These are phyloP conservation scores for Sarocladium kiliense DNA, from an alignment of 2,329 filamentous ascomycete genomes.

Conservation along the genomic window DNA sequence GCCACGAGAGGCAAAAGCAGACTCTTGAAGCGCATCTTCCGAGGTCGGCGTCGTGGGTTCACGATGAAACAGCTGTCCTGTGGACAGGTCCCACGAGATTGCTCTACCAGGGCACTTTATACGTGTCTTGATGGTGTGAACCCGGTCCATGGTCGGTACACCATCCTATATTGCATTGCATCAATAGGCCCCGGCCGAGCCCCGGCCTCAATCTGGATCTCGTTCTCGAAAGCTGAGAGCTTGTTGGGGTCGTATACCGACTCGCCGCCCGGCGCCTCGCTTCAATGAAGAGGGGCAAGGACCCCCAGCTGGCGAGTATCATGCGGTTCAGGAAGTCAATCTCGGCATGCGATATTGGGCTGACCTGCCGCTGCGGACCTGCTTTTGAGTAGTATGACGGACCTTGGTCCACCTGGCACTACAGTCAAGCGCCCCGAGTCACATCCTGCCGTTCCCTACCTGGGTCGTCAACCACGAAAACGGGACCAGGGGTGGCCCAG, in stretches of 20 bases:
- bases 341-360: conserved; percentile 2
- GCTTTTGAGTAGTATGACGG: neutral
- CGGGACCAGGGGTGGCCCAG: too few species aligned
- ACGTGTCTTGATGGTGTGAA: neutral
- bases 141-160: neutral
- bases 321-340: conserved; percentile 1
- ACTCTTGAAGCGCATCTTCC: neutral
- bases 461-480: too few species aligned
- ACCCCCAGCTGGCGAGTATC: neutral
- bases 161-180: neutral
- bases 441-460: too few species aligned
- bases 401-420: neutral
- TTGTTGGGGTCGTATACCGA: neutral
- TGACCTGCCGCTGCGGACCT: neutral
- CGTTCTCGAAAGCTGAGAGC: neutral
- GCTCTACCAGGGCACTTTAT: neutral
- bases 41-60: neutral
- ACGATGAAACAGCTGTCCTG: neutral
- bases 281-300: neutral
- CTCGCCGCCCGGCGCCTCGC: neutral
- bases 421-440: too few species aligned
- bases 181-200: neutral
- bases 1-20: neutral
- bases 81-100: neutral
- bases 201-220: neutral